phyloP scores from a whole-genome alignment of 2,329 filamentous ascomycete species.

The Thelonectria olida region DNA sequence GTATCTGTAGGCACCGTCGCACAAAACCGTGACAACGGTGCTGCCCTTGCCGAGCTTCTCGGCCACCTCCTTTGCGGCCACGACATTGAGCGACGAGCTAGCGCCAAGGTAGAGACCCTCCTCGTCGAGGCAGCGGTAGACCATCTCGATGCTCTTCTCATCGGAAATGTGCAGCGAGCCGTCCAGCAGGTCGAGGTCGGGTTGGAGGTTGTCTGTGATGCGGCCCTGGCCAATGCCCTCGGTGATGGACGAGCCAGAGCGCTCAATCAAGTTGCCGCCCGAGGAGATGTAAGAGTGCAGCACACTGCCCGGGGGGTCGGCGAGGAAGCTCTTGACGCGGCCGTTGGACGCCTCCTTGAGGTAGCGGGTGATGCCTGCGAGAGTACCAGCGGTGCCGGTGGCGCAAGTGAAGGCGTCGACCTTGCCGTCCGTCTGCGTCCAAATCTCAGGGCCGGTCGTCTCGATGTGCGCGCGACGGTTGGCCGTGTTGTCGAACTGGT shows the following conservation, averaged over 20 bases:
- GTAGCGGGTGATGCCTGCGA: conserved; percentile 88
- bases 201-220: conserved; percentile 91
- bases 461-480: conserved; percentile 95
- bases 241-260: conserved; percentile 88
- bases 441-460: conserved; percentile 97
- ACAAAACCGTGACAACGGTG: conserved; percentile 92
- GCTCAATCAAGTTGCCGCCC: conserved; percentile 83
- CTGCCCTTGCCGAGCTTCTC: conserved; percentile 88
- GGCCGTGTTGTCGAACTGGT: conserved; percentile 97
- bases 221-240: conserved; percentile 98
- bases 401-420: conserved; percentile 96
- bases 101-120: conserved; percentile 96
- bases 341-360: conserved; percentile 85
- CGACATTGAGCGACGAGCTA: conserved; percentile 93
- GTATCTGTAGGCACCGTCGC: conserved; percentile 97
- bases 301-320: conserved; percentile 92
- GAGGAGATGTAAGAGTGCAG: conserved; percentile 91
- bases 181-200: conserved; percentile 85
- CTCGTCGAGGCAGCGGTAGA: conserved; percentile 94
- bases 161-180: conserved; percentile 86
- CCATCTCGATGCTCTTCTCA: conserved; percentile 96
- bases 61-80: conserved; percentile 92
- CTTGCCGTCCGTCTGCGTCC: conserved; percentile 86
- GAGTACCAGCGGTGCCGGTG: conserved; percentile 90
- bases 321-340: conserved; percentile 85